Evolutionary conservation across 495 filamentous ascomycete genomes (phyloP), one percentile per base, ranked within the genome.

Genomic region (Clohesyomyces aquaticus): DNA sequence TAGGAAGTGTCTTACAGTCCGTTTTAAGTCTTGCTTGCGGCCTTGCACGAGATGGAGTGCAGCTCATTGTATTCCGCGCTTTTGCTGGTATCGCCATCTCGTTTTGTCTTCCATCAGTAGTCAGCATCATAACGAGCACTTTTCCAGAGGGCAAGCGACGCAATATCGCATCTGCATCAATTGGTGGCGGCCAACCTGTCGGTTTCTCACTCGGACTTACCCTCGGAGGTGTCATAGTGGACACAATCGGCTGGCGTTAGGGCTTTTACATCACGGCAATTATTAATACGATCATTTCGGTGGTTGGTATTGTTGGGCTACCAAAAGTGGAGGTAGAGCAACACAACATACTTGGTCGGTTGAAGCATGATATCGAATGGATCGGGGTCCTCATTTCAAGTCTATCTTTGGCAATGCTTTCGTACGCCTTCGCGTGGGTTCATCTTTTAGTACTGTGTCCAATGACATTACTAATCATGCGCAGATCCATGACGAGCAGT

Each of bases 31-130:
- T 84, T 8, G 80, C 75, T 0, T 77, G 74, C 46, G 78, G 79
- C 0, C 69, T 85, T 0, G 68, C 77, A 0, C 71, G 68, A 4
- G 81, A 67, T 8, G 75, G 77, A 0, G 57, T 66, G 16, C 75
- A 85, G 60, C 68, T 87, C n/a, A 81, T 85, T 52, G 32, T 78
- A 12, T 83, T 83, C 61, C 81, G 83, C 21, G 76, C 74, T 1
- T 59, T 83, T 16, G 75, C 78, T 26, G 83, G 84, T 19, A 56
- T 85, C 19, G 78, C 82, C 0, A 70, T 78, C 21, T 76, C 80
- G 1, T 70, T 86, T 59, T 82, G 78, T 59, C 71, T 87, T 3
- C 80, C 83, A 2, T 73, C 78, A 10, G 76, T 80, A 2, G 78
- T 85, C 12, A 71, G 70, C 52, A 74, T 85, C 26, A 79, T 84